phyloP scores from a whole-genome alignment of 495 filamentous ascomycete genomes.

The Achaetomiella virescens region DNA sequence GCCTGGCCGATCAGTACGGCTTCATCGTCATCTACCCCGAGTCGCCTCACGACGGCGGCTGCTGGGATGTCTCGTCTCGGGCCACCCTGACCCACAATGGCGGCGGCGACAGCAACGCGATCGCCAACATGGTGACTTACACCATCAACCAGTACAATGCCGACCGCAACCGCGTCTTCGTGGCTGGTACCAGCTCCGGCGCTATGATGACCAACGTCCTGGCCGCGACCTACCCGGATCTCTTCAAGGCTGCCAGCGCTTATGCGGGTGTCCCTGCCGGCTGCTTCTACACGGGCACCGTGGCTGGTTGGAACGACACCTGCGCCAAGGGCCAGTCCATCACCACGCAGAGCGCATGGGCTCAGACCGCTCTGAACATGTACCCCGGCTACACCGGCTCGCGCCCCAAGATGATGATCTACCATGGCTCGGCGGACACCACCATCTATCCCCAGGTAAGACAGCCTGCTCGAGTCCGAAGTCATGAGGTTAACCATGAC shows the following conservation, averaged over 20 bases:
- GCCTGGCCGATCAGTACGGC: slow-evolving; percentile 46
- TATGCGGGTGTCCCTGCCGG: slow-evolving; percentile 57
- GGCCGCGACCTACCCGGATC: slow-evolving; percentile 50
- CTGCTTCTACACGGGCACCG: slow-evolving; percentile 47
- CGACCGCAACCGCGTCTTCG: slow-evolving; percentile 45
- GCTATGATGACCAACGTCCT: slow-evolving; percentile 50
- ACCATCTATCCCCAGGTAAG: slow-evolving; percentile 35
- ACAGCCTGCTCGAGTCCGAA: not conserved
- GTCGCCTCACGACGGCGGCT: slow-evolving; percentile 42
- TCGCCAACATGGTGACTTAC: slow-evolving; percentile 57
- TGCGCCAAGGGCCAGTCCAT: slow-evolving; percentile 40
- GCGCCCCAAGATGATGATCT: slow-evolving; percentile 52
- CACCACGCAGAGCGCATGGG: slow-evolving; percentile 39
- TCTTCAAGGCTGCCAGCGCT: slow-evolving; percentile 50
- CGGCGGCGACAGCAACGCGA: slow-evolving; percentile 53
- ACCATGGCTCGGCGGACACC: slow-evolving; percentile 45
- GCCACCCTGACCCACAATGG: slow-evolving; percentile 50
- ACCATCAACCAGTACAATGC: slow-evolving; percentile 43
- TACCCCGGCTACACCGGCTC: slow-evolving; percentile 46
- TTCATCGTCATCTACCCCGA: slow-evolving; percentile 54
- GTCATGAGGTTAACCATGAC: not conserved
- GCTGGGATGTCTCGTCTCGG: slow-evolving; percentile 56
- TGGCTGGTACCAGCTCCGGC: slow-evolving; percentile 48
- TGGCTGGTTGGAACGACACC: slow-evolving; percentile 40
- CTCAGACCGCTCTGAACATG: slow-evolving; percentile 37